Conservation (phyloP, 2,329 filamentous ascomycete genomes). For the Talaromyces rugulosus region DNA sequence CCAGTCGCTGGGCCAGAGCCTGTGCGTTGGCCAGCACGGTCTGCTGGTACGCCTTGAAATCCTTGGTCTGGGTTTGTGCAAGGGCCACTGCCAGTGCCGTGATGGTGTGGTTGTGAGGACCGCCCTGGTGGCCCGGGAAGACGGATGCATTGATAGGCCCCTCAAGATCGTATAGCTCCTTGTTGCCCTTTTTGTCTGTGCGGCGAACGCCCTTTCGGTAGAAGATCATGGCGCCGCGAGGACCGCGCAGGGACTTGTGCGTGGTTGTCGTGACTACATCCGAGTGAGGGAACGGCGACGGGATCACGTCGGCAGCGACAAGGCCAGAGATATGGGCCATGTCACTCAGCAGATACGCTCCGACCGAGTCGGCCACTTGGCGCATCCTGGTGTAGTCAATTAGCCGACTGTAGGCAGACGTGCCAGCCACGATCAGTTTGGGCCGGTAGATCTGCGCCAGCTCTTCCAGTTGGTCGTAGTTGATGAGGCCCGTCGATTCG, state of each 20-base stretch:
- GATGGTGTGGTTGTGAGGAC: constrained; percentile 99
- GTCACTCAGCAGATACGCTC: constrained; percentile 91
- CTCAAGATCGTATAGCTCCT: constrained; percentile 89
- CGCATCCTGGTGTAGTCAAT: constrained; percentile 97
- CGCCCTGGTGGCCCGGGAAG: constrained; percentile 97
- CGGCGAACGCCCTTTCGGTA: constrained; percentile 95
- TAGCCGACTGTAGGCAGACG: constrained; percentile 94
- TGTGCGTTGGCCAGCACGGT: constrained; percentile 92
- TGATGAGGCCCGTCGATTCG: constrained; percentile 80
- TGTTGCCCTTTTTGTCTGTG: constrained; percentile 86
- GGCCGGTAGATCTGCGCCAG: constrained; percentile 88
- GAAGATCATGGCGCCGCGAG: constrained; percentile 99
- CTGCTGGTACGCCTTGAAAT: constrained; percentile 92
- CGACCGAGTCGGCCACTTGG: constrained; percentile 87
- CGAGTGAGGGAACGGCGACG: constrained; percentile 85
- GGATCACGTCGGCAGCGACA: constrained; percentile 87
- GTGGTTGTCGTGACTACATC: constrained; percentile 98
- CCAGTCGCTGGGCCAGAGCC: constrained; percentile 68
- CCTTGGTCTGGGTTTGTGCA: constrained; percentile 83
- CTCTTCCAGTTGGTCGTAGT: constrained; percentile 90
- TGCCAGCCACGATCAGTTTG: constrained; percentile 93
- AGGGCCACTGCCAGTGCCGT: constrained; percentile 91
- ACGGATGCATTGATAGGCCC: constrained; percentile 97
- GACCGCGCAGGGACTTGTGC: constrained; percentile 97
- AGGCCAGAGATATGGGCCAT: constrained; percentile 99